phyloP scores from a whole-genome alignment of 2,329 filamentous ascomycete genomes.

The Alternaria arbusti region DNA sequence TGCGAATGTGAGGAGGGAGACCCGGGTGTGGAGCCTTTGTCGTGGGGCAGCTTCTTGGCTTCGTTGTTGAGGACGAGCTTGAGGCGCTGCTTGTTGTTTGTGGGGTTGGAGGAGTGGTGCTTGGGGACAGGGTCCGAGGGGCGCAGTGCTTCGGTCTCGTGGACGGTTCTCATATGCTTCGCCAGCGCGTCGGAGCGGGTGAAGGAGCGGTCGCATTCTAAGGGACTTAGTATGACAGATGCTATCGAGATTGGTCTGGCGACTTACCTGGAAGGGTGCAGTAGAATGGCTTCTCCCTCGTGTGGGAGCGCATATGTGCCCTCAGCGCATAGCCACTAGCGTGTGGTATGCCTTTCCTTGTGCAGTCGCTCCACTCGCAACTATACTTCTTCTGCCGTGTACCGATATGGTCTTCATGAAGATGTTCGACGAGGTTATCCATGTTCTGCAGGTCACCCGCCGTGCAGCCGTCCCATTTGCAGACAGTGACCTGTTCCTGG shows the following conservation, averaged over 20 bases:
- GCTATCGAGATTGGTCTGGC: neutral
- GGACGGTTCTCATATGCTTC: constrained; percentile 98
- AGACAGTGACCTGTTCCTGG: constrained; percentile 55
- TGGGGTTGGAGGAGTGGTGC: constrained; percentile 57
- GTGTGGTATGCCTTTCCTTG: constrained; percentile 85
- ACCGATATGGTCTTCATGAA: constrained; percentile 91
- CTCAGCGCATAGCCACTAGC: constrained; percentile 95
- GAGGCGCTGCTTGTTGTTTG: constrained; percentile 54
- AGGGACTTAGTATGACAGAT: neutral
- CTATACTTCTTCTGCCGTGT: constrained; percentile 94
- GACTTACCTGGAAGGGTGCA: constrained; percentile 87
- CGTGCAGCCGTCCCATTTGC: constrained; percentile 60
- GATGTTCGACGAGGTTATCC: constrained; percentile 59
- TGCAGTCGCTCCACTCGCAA: constrained; percentile 96
- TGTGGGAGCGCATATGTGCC: constrained; percentile 97
- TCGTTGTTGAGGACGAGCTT: constrained; percentile 52
- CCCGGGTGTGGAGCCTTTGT: constrained; percentile 43
- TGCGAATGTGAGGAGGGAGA: constrained; percentile 42
- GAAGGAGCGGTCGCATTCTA: constrained; percentile 97
- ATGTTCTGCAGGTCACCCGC: constrained; percentile 58
- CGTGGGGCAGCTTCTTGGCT: constrained; percentile 35
- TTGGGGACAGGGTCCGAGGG: constrained; percentile 75
- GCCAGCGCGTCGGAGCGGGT: constrained; percentile 94
- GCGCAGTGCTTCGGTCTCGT: constrained; percentile 93
- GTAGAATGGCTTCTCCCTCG: constrained; percentile 97